Evolutionary conservation across 2,329 filamentous ascomycete genomes (phyloP).

Genomic region (Aschersonia sp.): DNA sequence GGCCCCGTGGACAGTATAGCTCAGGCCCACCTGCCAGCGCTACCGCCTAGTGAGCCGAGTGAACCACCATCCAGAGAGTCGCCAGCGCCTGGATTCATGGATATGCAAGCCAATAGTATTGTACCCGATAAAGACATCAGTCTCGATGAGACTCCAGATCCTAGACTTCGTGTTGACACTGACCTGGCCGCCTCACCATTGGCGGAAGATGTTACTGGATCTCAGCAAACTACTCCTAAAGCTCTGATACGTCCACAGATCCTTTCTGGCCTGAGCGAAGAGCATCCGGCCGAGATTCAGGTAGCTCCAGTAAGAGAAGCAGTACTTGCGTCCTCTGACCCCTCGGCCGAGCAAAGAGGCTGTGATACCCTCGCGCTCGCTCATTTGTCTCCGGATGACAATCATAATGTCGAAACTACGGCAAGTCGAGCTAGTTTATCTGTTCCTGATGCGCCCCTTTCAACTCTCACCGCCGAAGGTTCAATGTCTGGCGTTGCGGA

Average conservation of each 20-base stretch:
- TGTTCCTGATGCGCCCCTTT: neutral
- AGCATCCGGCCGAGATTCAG: too few species aligned
- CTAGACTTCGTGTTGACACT: conserved; percentile 26
- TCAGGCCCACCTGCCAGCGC: conserved; percentile 27
- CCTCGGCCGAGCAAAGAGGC: too few species aligned
- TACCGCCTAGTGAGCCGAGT: conserved; percentile 26
- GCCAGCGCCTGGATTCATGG: conserved; percentile 16
- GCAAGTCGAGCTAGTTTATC: too few species aligned
- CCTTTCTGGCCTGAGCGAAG: too few species aligned
- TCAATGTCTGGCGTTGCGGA: conserved; percentile 12
- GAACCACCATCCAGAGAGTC: conserved; percentile 16
- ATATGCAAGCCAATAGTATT: conserved; percentile 12
- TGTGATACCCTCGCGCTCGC: too few species aligned
- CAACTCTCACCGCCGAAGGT: conserved; percentile 2
- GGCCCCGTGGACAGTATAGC: conserved; percentile 19
- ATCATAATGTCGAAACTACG: too few species aligned
- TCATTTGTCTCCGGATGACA: too few species aligned
- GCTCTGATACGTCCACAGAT: conserved; percentile 25
- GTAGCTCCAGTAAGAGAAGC: too few species aligned
- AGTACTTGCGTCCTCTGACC: too few species aligned
- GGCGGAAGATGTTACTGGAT: conserved; percentile 37
- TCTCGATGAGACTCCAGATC: conserved; percentile 7
- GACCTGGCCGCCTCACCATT: conserved; percentile 14
- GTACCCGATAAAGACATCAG: conserved; percentile 12
- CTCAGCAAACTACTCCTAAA: conserved; percentile 55